Evolutionary conservation across 805 yeast species (phyloP), one percentile per base, ranked within the genome.

Genomic region (Pichia heedii): DNA sequence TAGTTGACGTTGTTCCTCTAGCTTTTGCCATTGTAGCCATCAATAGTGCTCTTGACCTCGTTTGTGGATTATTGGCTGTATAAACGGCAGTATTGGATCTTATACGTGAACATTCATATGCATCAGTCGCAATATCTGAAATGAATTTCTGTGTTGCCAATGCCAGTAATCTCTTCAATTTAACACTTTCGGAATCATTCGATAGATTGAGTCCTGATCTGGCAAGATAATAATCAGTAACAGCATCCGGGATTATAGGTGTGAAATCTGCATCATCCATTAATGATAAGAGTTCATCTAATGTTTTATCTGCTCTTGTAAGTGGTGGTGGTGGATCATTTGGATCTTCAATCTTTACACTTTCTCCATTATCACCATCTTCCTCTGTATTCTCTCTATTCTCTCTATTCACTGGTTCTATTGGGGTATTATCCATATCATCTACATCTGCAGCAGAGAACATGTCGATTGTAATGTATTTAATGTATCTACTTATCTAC

Each of bases 201-300:
- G 33, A 71, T 22, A 93, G 77, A 46, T 81, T 82, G 54, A 93
- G 80, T 10, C 57, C 57, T 22, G 43, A 42, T 34, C 50, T 53
- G 21, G 86, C 77, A 41, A 90, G 65, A 55, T 90, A 93, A 60
- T 88, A 93, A 57, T 90, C 97, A 0, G 96, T 84, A 11, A 93
- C 97, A 0, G 95, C 89, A 59, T 93, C 97, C 0, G 98, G 98
- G 34, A 93, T 93, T 29, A 90, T 81, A 2, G 98, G 98, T 3
- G 96, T 86, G 59, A 81, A 87, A 46, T 88, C 96, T 49, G 88
- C 95, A 46, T 88, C 96, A 51, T 87, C 95, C 90, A 93, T 82
- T 70, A 88, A 69, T 29, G 81, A 83, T 24, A 93, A 68, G 30
- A 93, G 80, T 53, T 93, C 97, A 53, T 81, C 77, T 42, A 93